Evolutionary conservation across 1,139 yeast species (phyloP).

Genomic region (Debaryomycetaceae sp.): DNA sequence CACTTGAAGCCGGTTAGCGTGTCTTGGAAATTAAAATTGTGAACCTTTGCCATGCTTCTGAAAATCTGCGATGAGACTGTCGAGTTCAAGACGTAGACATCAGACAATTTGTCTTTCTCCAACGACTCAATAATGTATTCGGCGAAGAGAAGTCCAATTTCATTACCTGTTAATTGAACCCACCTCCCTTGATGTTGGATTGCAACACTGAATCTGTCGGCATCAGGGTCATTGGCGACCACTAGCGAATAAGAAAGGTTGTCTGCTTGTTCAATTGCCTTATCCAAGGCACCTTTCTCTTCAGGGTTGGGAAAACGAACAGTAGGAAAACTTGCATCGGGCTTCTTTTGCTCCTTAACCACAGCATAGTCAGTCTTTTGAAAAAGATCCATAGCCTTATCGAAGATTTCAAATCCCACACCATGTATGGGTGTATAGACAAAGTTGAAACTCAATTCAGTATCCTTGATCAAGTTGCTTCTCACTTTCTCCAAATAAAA

Average conservation of each 20-base stretch:
- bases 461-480: constrained; percentile 19
- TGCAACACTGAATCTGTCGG: constrained; percentile 83
- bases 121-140: constrained; percentile 47
- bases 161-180: constrained; percentile 88
- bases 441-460: constrained; percentile 38
- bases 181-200: constrained; percentile 54
- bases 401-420: constrained; percentile 63
- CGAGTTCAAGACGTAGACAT: constrained; percentile 72
- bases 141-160: constrained; percentile 84
- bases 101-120: constrained; percentile 20
- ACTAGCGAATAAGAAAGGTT: constrained; percentile 48
- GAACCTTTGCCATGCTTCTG: constrained; percentile 59
- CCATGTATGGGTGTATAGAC: constrained; percentile 97
- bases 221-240: constrained; percentile 93
- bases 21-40: constrained; percentile 66
- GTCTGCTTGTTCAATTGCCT: constrained; percentile 62
- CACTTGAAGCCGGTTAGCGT: constrained; percentile 96
- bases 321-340: constrained; percentile 84
- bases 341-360: constrained; percentile 60
- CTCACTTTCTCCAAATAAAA: constrained; percentile 34
- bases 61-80: constrained; percentile 89
- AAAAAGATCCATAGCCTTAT: constrained; percentile 28
- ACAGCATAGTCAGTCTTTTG: constrained; percentile 19
- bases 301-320: constrained; percentile 94
- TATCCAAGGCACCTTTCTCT: constrained; percentile 82